Conservation (phyloP, 495 filamentous ascomycete species). For the Neurospora discreta region DNA sequence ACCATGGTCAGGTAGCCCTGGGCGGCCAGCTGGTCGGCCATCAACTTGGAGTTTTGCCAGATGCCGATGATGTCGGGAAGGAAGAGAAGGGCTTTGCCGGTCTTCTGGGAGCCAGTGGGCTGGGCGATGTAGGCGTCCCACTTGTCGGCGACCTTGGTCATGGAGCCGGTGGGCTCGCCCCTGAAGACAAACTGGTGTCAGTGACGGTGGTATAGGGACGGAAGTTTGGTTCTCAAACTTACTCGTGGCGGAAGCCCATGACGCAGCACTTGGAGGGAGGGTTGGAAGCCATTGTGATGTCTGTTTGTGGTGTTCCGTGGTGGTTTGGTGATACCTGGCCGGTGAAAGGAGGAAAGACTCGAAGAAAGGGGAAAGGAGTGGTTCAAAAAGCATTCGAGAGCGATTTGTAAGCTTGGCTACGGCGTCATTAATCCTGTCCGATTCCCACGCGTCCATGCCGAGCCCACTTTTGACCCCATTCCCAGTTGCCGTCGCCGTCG, state of each 20-base stretch:
- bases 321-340: background rate
- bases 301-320: background rate
- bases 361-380: background rate
- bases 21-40: conserved; percentile 74
- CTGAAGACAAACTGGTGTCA: conserved; percentile 5
- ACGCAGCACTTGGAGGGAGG: conserved; percentile 24
- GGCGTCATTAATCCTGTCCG: background rate
- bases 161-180: conserved; percentile 29
- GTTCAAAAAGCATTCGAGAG: background rate
- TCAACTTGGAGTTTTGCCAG: conserved; percentile 65
- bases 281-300: conserved; percentile 23
- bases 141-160: conserved; percentile 30
- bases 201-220: background rate
- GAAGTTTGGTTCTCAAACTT: conserved; percentile 2
- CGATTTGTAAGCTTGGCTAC: background rate
- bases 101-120: conserved; percentile 33
- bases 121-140: conserved; percentile 40
- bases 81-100: conserved; percentile 36
- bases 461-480: background rate
- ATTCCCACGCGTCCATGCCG: background rate
- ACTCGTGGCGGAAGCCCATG: conserved; percentile 24
- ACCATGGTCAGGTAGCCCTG: conserved; percentile 71
- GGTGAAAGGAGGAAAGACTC: background rate
- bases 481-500: background rate
- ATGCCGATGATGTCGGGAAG: conserved; percentile 61